Evolutionary conservation across 208 protist genomes (phyloP).

Genomic region (Acanthamoeba culbertsoni): DNA sequence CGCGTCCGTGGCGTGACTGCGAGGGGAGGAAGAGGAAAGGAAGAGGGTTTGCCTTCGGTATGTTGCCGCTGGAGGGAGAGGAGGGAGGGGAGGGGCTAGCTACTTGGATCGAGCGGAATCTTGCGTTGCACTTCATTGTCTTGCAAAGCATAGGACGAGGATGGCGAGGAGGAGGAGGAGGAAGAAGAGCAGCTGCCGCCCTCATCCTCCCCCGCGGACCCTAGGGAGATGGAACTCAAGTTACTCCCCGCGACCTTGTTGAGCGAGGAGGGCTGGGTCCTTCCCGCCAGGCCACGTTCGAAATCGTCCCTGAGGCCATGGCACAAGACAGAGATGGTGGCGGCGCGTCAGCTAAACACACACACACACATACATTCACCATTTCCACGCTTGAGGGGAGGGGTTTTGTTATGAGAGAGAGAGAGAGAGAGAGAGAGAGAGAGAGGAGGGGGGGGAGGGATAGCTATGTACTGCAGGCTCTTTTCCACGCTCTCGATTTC

Average conservation of each 20-base stretch:
- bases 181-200: too few species aligned
- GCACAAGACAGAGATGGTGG: not conserved
- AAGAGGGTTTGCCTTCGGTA: not conserved
- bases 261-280: not conserved
- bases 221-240: not conserved
- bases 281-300: not conserved
- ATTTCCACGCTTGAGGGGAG: not conserved
- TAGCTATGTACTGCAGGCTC: not conserved
- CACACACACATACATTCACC: not conserved
- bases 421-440: not conserved
- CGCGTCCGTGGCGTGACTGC: not conserved
- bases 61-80: not conserved
- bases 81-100: not conserved
- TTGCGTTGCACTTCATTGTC: not conserved
- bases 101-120: slow-evolving; percentile 19
- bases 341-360: not conserved
- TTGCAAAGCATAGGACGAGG: not conserved
- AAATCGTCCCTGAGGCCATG: not conserved
- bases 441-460: not conserved
- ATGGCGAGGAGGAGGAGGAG: too few species aligned
- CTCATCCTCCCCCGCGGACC: not conserved
- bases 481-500: not conserved
- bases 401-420: not conserved
- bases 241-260: not conserved
- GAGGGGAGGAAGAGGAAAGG: not conserved